These are phyloP conservation scores for Ceratocystis cubensis DNA, from an alignment of 2,329 filamentous ascomycete genomes.

Conservation along the genomic window DNA sequence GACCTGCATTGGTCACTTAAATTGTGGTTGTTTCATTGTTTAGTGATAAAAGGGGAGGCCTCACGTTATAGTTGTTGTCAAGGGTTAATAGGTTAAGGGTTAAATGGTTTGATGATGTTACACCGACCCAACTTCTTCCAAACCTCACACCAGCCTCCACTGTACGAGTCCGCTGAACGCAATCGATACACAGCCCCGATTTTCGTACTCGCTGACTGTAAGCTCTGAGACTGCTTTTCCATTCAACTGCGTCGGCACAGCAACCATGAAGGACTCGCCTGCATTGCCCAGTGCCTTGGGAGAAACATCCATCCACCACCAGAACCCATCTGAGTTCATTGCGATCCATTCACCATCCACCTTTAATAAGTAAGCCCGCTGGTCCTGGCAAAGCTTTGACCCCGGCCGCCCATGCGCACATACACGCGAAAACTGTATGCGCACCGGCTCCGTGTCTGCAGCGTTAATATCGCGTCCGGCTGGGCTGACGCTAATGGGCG, in stretches of 20 bases:
- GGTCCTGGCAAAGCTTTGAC: not conserved
- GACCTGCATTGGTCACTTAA: conserved; percentile 3
- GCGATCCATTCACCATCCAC: conserved; percentile 35
- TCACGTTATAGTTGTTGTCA: not conserved
- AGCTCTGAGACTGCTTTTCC: conserved; percentile 38
- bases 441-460: conserved; percentile 42
- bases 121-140: not conserved
- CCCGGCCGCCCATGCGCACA: conserved; percentile 49
- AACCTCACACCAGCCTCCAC: conserved; percentile 39
- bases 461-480: conserved; percentile 43
- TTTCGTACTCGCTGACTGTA: conserved; percentile 36
- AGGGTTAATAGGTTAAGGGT: not conserved
- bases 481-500: conserved; percentile 47
- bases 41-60: not conserved
- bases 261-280: conserved; percentile 55
- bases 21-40: not conserved
- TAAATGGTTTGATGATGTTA: not conserved
- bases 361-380: conserved; percentile 1
- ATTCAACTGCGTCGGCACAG: conserved; percentile 43
- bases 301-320: conserved; percentile 70
- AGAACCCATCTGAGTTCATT: conserved; percentile 63
- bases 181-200: conserved; percentile 9
- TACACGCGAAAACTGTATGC: conserved; percentile 67
- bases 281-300: conserved; percentile 52
- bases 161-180: conserved; percentile 32